Conservation (phyloP, 768 basidiomycete species). For the Rhodotorula babjevae region DNA sequence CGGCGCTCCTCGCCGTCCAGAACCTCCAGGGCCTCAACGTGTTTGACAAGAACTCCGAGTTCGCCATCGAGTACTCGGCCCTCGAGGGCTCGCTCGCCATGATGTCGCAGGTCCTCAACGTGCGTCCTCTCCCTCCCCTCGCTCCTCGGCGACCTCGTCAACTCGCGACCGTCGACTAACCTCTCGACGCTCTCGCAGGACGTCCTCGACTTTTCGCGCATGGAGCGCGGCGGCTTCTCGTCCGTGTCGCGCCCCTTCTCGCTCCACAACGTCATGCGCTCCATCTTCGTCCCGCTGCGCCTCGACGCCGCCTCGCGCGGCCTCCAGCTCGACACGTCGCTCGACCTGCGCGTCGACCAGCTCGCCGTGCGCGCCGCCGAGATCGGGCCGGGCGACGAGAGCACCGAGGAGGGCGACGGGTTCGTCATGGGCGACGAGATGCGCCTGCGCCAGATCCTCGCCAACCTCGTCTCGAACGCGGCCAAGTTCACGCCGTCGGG, state of each 20-base stretch:
- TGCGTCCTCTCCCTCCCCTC: conserved; percentile 32
- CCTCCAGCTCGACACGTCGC: conserved; percentile 41
- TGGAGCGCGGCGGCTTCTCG: conserved; percentile 74
- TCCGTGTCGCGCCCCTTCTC: conserved; percentile 53
- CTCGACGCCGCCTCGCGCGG: conserved; percentile 42
- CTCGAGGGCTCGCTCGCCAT: conserved; percentile 73
- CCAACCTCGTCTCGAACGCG: conserved; percentile 45
- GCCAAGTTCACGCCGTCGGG: conserved; percentile 44
- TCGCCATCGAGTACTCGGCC: conserved; percentile 83
- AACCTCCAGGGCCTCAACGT: conserved; percentile 78
- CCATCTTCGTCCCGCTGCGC: conserved; percentile 48
- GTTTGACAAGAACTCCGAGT: conserved; percentile 58
- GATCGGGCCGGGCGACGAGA: conserved; percentile 13
- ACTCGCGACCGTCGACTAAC: too few species aligned
- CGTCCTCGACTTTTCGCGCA: conserved; percentile 50
- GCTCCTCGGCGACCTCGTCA: too few species aligned
- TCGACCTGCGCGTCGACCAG: conserved; percentile 45
- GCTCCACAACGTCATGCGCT: conserved; percentile 51
- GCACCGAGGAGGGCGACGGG: conserved; percentile 32
- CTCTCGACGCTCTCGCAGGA: conserved; percentile 7
- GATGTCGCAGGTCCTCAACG: conserved; percentile 64
- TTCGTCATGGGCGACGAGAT: conserved; percentile 47
- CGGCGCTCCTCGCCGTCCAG: conserved; percentile 73
- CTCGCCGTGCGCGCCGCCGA: conserved; percentile 39
- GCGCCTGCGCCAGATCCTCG: conserved; percentile 44